Base-by-base conservation (phyloP, 2,329 filamentous ascomycete species). In the Penicillium sp. region DNA sequence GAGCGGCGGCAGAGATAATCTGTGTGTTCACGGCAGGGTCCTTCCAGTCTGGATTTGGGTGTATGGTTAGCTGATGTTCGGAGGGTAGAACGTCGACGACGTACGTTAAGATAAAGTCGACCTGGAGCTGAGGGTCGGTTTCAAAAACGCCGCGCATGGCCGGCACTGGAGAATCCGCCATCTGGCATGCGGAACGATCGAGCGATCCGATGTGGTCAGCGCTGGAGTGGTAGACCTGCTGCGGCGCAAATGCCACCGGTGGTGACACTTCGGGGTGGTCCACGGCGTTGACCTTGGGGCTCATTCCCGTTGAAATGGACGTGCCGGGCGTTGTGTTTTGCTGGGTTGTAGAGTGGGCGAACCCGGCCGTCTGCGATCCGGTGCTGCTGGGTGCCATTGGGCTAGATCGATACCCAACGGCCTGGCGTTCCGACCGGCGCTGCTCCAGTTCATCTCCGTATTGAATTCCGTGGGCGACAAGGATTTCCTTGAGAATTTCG, bases 1-100 rank as follows among this genome's bases (percentile, higher is more conserved):
- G 76, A 72, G 75, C 91, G 85, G 83, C 95, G 95, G 79, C 94
- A 97, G 46, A 92, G 90, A 69, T 87, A 88, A 78, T 96, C 92
- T 72, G 95, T 72, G 43, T 72, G 70, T 51, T 69, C 68, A 31
- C 70, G 69, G 50, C 70, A 73, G 0, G 70, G 70, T 5, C 61
- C 61, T 88, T 89, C 87, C 80, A 81, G 63, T 59, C 72, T 83
- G 72, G 57, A 20, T 44, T 42, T 16, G n/a, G 31, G 45, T 54
- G 40, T 50, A 30, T n/a, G 16, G 6, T 46, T 31, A 46, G 38
- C 4, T 40, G 13, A 6, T 36, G 2, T 22, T n/a, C 20, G n/a
- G 14, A 30, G 13, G n/a, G 8, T 25, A 20, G 9, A 27, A 41
- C 33, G 36, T 5, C 20, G 18, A 48, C n/a, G 38, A 58, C 75